Percentiles rank a stretch among this genome's conserved stretches.
phyloP scores from a whole-genome alignment of 1,139 yeast species.

The Pichia sp. region DNA sequence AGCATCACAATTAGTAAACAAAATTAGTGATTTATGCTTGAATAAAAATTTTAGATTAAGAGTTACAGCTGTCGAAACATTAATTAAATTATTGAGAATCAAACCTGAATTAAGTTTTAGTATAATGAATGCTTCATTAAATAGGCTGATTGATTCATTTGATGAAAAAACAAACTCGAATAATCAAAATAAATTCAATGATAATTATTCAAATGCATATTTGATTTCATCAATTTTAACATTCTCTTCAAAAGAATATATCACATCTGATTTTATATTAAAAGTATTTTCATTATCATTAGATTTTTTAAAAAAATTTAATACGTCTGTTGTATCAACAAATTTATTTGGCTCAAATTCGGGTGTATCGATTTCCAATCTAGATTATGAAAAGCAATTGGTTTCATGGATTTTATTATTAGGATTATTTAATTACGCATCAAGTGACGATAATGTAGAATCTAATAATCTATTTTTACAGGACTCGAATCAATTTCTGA shows the following conservation, averaged over 20 bases:
- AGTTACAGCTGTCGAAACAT: conserved; percentile 31
- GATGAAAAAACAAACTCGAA: conserved; percentile 25
- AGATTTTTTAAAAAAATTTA: conserved; percentile 34
- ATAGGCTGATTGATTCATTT: conserved; percentile 27
- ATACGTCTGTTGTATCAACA: conserved; percentile 28
- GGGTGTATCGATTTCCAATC: conserved; percentile 35
- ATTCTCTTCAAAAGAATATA: conserved; percentile 26
- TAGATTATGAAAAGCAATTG: conserved; percentile 36
- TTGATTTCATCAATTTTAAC: conserved; percentile 27
- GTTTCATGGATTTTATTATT: conserved; percentile 70
- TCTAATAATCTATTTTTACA: conserved; percentile 62
- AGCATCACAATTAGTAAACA: conserved; percentile 21
- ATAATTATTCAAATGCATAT: conserved; percentile 27
- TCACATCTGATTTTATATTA: conserved; percentile 32
- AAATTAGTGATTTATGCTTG: conserved; percentile 30
- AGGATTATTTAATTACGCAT: conserved; percentile 62
- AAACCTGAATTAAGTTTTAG: conserved; percentile 27
- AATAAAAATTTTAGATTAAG: conserved; percentile 33
- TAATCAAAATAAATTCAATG: conserved; percentile 19
- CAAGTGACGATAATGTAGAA: conserved; percentile 35
- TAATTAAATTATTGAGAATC: conserved; percentile 23
- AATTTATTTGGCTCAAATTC: conserved; percentile 32
- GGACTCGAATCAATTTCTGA: conserved; percentile 52
- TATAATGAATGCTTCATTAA: conserved; percentile 31
- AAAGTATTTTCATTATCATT: conserved; percentile 29